Conservation (phyloP, 371 early-diverging fungal genomes). For the Circinella minor region DNA sequence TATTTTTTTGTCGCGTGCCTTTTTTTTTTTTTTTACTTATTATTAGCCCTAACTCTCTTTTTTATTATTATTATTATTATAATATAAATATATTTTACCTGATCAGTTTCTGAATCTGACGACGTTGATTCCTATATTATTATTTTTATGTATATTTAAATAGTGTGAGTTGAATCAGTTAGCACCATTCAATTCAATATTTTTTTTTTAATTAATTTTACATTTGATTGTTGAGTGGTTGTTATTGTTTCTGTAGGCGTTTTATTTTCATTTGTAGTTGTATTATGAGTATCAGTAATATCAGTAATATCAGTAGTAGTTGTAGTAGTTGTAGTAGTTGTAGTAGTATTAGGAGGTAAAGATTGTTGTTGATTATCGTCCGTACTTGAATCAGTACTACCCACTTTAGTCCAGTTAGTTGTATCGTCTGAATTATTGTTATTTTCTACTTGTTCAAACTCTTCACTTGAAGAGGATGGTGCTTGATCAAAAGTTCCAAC, state of each 20-base stretch:
- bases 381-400: background rate
- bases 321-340: background rate
- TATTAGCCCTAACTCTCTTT: background rate
- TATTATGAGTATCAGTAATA: no score
- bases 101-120: conserved; percentile 1
- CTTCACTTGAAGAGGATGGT: conserved; percentile 5
- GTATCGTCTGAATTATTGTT: background rate
- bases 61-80: background rate
- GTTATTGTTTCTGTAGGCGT: no score
- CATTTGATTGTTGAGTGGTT: no score
- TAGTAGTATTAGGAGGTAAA: background rate
- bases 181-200: background rate
- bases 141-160: no score
- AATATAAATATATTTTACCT: background rate
- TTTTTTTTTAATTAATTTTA: no score
- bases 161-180: no score
- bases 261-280: no score
- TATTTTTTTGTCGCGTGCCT: background rate
- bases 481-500: conserved; percentile 4
- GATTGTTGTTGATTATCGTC: conserved; percentile 1
- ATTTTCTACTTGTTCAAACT: conserved; percentile 2
- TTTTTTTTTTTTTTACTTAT: background rate
- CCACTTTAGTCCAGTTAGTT: background rate
- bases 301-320: background rate
- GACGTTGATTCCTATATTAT: background rate